A percentile compares a stretch with the other conserved stretches of the same genome.
Conservation (phyloP, 768 basidiomycete species). For the Tulasnella sp. region DNA sequence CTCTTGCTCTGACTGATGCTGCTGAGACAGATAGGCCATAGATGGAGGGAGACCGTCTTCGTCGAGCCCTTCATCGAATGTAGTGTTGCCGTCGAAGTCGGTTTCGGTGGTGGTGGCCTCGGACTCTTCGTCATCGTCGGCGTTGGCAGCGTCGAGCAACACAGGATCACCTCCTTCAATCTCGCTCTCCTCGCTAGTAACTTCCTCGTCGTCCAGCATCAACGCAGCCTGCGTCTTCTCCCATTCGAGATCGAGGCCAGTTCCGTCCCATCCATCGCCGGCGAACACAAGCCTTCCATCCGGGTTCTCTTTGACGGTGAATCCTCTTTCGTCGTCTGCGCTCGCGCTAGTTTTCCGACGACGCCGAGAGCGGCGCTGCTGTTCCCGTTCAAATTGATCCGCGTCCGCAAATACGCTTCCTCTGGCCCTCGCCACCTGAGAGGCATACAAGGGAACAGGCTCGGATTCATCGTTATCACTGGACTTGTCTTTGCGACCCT, state of each 20-base stretch:
- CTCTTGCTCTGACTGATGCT: slow-evolving; percentile 11
- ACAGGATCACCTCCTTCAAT: slow-evolving; percentile 36
- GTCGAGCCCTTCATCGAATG: slow-evolving; percentile 78
- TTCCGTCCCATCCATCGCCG: slow-evolving; percentile 47
- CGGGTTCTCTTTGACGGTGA: slow-evolving; percentile 65
- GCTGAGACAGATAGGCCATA: slow-evolving; percentile 1
- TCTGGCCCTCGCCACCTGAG: background rate
- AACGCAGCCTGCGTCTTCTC: slow-evolving; percentile 49
- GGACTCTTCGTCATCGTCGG: slow-evolving; percentile 31
- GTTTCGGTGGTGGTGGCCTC: slow-evolving; percentile 26
- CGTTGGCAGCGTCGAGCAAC: slow-evolving; percentile 36
- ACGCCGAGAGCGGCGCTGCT: background rate
- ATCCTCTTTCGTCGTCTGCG: slow-evolving; percentile 23
- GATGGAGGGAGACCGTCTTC: slow-evolving; percentile 49
- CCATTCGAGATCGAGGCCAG: slow-evolving; percentile 61
- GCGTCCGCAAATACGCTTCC: background rate
- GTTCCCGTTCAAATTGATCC: background rate
- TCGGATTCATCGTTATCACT: slow-evolving; percentile 25
- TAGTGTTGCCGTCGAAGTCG: slow-evolving; percentile 63
- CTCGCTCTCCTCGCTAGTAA: slow-evolving; percentile 40
- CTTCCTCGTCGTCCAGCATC: slow-evolving; percentile 38
- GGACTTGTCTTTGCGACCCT: slow-evolving; percentile 8
- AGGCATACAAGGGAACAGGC: background rate
- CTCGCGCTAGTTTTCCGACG: background rate
- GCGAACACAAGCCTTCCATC: slow-evolving; percentile 69